Base-by-base conservation (phyloP, 148 eudicot species). In the Rhododendron simsii region DNA sequence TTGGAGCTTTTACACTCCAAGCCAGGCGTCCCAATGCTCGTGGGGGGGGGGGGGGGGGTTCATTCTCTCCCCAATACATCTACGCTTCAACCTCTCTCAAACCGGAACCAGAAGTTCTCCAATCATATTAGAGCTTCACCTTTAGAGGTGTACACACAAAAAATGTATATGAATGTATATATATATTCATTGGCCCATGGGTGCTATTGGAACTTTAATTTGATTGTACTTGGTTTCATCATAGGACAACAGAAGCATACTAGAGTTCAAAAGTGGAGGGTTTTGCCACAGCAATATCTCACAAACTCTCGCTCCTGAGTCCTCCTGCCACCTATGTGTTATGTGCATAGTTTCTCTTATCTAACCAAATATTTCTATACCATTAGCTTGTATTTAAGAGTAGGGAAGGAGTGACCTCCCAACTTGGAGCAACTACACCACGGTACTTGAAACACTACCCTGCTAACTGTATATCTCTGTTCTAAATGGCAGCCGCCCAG, bases 1-100 rank as follows among this genome's bases (percentile, higher is more conserved):
- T 88, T 37, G 96, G 94, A 28, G 91, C 89, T 10, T 84, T 94
- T 61, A 84, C 92, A 2, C 91, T 91, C 33, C 88, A 94, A 39
- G 90, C 94, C 5, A 86, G 98, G 59, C 98, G 99, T 0, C 99
- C 98, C 0, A 96, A 96, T 87, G 99, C 99, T 18, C 98, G 95
- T 69, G 99, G 99, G 2, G 99, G 99, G n/a, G 86, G 96, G 95
- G 61, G 99, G 99, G 2, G 99, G 99, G n/a, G 86, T 91, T 84
- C 91, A 90, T 81, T 89, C 98, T 12, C 94, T 95, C 8, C 91
- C 92, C 44, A 91, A 86, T 89, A 82, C 91, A 1, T 95, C 99
- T 20, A 76, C 96, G 0, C 95, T 96, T 44, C 99, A 96, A 78
- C 99, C 99, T 4, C 91, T 96, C 11, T 92, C 99, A 0, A 96